Evolutionary conservation across 1,284 basidiomycete genomes (phyloP), one percentile per base, ranked within the genome.

Genomic region (Ganoderma leucocontextum): DNA sequence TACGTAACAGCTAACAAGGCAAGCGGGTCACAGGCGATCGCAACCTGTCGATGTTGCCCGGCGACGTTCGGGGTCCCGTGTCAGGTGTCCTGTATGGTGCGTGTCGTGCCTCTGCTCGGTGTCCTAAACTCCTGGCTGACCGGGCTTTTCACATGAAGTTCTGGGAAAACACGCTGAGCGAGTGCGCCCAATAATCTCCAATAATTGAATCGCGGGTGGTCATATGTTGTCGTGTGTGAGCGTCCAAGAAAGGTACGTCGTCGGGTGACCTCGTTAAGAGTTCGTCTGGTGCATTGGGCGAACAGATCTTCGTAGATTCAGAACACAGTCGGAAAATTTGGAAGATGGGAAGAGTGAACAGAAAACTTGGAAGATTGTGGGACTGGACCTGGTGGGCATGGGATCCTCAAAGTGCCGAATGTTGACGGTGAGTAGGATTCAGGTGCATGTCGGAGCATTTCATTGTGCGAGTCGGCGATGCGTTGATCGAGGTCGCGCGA

Each of bases 131-230:
- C 52, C 25, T 35, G 13, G 17, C 10, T 55, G 29, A 55, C 52
- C 52, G 29, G 52, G 29, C 25, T 55, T 55, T 55, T 55, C 52
- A 55, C 52, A 55, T 55, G 52, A 9, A 55, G 17, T 35, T 25
- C 52, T 17, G 25, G 15, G 25, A 47, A 22, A 47, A 47, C n/a
- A 49, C 22, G 22, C 47, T 25, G 47, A 1, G 33, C 29, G 15
- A 17, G 5, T 29, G 52, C 7, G 29, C 15, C 6, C 15, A 35
- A 33, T 33, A 33, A 33, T 42, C n/a, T n/a, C n/a, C n/a, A n/a
- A n/a, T n/a, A n/a, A n/a, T 49, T 49, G 29, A 55, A 55, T 55
- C 13, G 29, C 5, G 5, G 33, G 10, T 29, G 52, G 52, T 55
- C 52, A 55, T 55, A 35, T 55, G 52, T 29, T 33, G 33, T 17